phyloP scores from a whole-genome alignment of 1,284 basidiomycete species.

The Tremellales sp. region DNA sequence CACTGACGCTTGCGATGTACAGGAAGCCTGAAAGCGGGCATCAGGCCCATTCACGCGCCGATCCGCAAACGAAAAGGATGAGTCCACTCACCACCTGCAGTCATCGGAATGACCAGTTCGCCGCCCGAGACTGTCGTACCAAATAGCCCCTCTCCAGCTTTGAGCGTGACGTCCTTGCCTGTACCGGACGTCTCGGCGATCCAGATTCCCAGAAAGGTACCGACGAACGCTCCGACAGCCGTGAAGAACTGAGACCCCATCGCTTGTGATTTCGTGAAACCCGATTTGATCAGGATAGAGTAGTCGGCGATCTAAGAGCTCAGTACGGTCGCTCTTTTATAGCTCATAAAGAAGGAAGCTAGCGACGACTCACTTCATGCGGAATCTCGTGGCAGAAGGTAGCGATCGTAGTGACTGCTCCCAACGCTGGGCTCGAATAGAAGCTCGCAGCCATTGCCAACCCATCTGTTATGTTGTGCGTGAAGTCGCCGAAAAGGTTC shows the following conservation, averaged over 20 bases:
- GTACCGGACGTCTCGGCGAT: slow-evolving; percentile 56
- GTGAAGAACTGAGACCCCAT: slow-evolving; percentile 88
- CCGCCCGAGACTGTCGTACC: slow-evolving; percentile 71
- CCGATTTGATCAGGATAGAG: slow-evolving; percentile 79
- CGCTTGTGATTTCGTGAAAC: slow-evolving; percentile 80
- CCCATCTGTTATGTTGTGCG: slow-evolving; percentile 68
- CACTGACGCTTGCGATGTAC: slow-evolving; percentile 85
- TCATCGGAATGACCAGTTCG: slow-evolving; percentile 81
- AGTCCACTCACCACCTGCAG: slow-evolving; percentile 61
- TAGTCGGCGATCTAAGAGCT: slow-evolving; percentile 69
- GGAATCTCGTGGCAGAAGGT: slow-evolving; percentile 90
- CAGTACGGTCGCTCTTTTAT: not conserved
- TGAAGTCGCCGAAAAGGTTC: slow-evolving; percentile 85
- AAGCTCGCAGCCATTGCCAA: slow-evolving; percentile 81
- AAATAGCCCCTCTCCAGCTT: slow-evolving; percentile 62
- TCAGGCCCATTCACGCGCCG: not conserved
- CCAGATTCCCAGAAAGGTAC: slow-evolving; percentile 84
- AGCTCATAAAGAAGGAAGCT: not conserved
- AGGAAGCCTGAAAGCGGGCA: slow-evolving; percentile 62
- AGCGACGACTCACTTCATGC: slow-evolving; percentile 55
- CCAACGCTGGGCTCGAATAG: slow-evolving; percentile 80
- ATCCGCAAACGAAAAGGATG: not conserved
- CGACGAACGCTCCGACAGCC: slow-evolving; percentile 80
- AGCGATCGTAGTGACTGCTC: slow-evolving; percentile 82
- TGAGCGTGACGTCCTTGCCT: slow-evolving; percentile 21